phyloP scores from a whole-genome alignment of 2,329 filamentous ascomycete genomes.

The Didymella keratinophila region DNA sequence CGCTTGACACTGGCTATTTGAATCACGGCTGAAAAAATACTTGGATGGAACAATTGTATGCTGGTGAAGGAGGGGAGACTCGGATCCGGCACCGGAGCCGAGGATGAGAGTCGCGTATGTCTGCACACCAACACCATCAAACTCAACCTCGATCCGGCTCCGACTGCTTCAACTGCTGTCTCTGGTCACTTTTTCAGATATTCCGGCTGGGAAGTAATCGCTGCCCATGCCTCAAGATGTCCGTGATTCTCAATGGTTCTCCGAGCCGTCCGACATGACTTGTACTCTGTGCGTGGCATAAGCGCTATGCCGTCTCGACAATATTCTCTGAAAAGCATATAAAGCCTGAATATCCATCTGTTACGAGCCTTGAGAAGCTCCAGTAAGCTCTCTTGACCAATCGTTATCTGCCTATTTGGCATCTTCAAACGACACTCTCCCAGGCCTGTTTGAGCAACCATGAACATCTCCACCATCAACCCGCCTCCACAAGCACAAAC shows the following conservation, averaged over 20 bases:
- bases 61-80: background rate
- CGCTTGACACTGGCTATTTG: background rate
- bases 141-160: background rate
- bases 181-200: background rate
- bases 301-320: conserved; percentile 10
- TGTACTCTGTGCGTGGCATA: conserved; percentile 2
- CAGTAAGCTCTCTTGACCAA: background rate
- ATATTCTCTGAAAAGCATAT: background rate
- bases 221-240: background rate
- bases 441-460: conserved; percentile 6
- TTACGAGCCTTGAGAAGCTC: background rate
- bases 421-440: background rate
- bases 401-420: background rate
- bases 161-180: conserved; percentile 3
- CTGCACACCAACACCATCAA: background rate
- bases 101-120: background rate
- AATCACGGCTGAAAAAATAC: too few species aligned
- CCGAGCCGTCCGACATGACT: background rate
- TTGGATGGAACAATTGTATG: background rate
- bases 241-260: background rate
- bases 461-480: conserved; percentile 25
- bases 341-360: background rate
- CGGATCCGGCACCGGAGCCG: conserved; percentile 18
- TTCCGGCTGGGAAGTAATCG: background rate
- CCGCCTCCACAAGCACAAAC: conserved; percentile 36